Percentiles rank a stretch among this genome's conserved stretches.
Conservation (phyloP, 2,329 filamentous ascomycete genomes). For the Calonectria crousiana region DNA sequence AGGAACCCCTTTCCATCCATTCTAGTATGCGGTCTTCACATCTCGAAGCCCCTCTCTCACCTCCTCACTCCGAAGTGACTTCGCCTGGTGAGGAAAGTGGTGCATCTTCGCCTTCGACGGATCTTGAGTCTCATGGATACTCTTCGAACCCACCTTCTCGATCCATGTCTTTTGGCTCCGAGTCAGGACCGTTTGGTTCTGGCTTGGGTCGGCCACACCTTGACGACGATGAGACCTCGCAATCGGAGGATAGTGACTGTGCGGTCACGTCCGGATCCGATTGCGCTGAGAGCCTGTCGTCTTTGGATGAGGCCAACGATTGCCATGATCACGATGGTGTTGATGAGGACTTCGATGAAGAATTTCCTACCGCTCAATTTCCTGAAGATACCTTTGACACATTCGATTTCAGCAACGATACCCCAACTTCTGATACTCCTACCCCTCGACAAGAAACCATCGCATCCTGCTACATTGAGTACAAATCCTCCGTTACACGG, state of each 20-base stretch:
- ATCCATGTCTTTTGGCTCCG: constrained; percentile 64
- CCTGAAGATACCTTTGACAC: constrained; percentile 54
- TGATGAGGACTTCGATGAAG: constrained; percentile 51
- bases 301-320: constrained; percentile 48
- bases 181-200: constrained; percentile 55
- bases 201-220: constrained; percentile 45
- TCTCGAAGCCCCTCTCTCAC: constrained; percentile 46
- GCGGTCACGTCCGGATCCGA: constrained; percentile 60
- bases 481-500: constrained; percentile 47
- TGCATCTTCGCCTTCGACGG: constrained; percentile 50
- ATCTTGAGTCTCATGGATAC: constrained; percentile 48
- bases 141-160: constrained; percentile 58
- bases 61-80: constrained; percentile 64
- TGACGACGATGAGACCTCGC: constrained; percentile 59
- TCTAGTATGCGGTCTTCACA: constrained; percentile 37
- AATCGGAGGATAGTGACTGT: constrained; percentile 59
- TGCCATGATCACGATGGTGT: constrained; percentile 47
- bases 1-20: constrained; percentile 55
- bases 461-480: constrained; percentile 53
- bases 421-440: constrained; percentile 57
- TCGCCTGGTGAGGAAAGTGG: constrained; percentile 56
- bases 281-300: constrained; percentile 54
- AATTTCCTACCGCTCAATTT: constrained; percentile 54
- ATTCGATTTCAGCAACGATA: constrained; percentile 50
- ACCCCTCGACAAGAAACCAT: constrained; percentile 55